phyloP scores from a whole-genome alignment of 495 filamentous ascomycete genomes.

The Penicillium cinerascens region DNA sequence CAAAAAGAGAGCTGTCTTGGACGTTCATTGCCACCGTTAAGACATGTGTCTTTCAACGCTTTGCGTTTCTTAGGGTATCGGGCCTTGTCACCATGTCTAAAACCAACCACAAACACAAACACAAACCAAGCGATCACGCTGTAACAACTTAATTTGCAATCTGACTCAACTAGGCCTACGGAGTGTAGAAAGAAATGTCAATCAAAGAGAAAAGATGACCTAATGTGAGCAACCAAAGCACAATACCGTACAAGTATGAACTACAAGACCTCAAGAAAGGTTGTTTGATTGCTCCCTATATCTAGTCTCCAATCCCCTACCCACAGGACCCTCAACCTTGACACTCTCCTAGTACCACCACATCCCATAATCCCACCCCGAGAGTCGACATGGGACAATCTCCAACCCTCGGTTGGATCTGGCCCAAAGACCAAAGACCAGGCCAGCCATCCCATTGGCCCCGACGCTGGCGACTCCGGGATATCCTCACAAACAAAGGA shows the following conservation, averaged over 20 bases:
- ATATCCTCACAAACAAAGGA: constrained; percentile 38
- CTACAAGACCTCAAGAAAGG: neutral
- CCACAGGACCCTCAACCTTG: too few species aligned
- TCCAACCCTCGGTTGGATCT: constrained; percentile 29
- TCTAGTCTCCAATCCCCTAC: neutral
- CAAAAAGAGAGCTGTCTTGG: neutral
- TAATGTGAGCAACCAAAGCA: neutral
- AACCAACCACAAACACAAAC: neutral
- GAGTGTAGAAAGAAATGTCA: neutral
- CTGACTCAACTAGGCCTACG: neutral
- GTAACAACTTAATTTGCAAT: neutral
- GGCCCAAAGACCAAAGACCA: constrained; percentile 40
- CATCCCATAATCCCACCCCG: neutral
- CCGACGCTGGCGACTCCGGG: constrained; percentile 31
- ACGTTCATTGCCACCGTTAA: neutral
- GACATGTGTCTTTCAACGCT: neutral
- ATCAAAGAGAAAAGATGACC: neutral
- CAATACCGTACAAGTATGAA: neutral
- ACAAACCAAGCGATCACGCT: neutral
- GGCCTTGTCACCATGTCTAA: neutral
- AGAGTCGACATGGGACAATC: constrained; percentile 7
- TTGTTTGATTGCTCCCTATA: neutral
- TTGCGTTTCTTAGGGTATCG: neutral
- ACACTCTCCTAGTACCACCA: neutral
- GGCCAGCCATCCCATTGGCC: constrained; percentile 33